Evolutionary conservation across 495 filamentous ascomycete species (phyloP).

Genomic region (Talaromyces ruber): DNA sequence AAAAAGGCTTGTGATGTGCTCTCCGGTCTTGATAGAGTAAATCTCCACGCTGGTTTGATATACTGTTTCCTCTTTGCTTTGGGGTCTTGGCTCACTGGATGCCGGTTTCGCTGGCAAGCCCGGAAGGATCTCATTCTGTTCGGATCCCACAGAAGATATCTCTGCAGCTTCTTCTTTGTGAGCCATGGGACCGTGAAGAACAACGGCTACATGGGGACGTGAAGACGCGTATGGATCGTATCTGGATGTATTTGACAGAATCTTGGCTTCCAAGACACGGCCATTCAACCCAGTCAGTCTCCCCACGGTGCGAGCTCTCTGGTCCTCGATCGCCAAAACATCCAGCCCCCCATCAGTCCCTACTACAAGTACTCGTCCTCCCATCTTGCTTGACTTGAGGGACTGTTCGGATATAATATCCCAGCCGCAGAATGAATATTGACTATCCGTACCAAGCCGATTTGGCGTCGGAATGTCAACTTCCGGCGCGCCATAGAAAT

Average conservation of each 20-base stretch:
- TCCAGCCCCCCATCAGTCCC: slow-evolving; percentile 71
- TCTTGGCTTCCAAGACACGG: slow-evolving; percentile 71
- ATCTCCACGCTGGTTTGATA: slow-evolving; percentile 85
- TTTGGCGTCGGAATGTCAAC: slow-evolving; percentile 33
- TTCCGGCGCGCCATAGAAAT: slow-evolving; percentile 55
- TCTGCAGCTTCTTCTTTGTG: slow-evolving; percentile 28
- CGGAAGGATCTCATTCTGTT: slow-evolving; percentile 26
- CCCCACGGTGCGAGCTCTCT: slow-evolving; percentile 54
- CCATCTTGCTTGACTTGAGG: slow-evolving; percentile 37
- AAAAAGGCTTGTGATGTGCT: slow-evolving; percentile 61
- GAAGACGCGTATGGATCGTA: slow-evolving; percentile 30
- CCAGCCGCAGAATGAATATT: slow-evolving; percentile 72
- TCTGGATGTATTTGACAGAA: slow-evolving; percentile 50
- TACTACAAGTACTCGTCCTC: slow-evolving; percentile 61
- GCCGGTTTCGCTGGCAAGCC: slow-evolving; percentile 16
- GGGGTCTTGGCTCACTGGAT: slow-evolving; percentile 17
- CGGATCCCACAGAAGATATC: slow-evolving; percentile 27
- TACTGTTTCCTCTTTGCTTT: slow-evolving; percentile 32
- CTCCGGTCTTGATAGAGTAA: slow-evolving; percentile 64
- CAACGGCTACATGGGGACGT: slow-evolving; percentile 62
- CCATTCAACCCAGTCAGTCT: slow-evolving; percentile 69
- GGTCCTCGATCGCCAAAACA: slow-evolving; percentile 59
- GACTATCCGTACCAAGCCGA: slow-evolving; percentile 38
- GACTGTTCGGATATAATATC: slow-evolving; percentile 51
- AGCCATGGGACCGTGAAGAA: slow-evolving; percentile 63